Base-by-base conservation (phyloP, 2,329 filamentous ascomycete species). In the Beauveria brongniartii region DNA sequence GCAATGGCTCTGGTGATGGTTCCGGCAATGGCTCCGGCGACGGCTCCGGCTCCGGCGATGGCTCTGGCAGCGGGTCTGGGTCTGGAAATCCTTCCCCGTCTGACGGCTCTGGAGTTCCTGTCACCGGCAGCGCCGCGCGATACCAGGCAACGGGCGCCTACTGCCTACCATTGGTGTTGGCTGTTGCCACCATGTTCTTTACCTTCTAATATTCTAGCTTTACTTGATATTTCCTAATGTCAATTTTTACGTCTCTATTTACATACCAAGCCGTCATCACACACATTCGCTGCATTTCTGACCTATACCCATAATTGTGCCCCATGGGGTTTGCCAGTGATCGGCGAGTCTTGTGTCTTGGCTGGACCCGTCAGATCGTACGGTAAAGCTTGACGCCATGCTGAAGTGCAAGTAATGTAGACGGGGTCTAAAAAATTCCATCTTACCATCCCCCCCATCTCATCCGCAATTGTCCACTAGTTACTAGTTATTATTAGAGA, bases 121-220 rank as follows among this genome's bases (percentile, higher is more conserved):
- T 53, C 41, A 60, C 48, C 3, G 57, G 50, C 41, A 54, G 28
- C 28, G 57, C 57, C 3, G n/a, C 57, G 18, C 34, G 30, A 28
- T 28, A 24, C 10, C 57, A 60, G 46, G 7, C 56, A 40, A 43
- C 30, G 22, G 26, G 20, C 10, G n/a, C 40, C 7, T 54, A 48
- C 41, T 47, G 41, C 6, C 28, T 60, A 16, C 57, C 48, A n/a
- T 2, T 60, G 26, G 41, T 26, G 20, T 41, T 51, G 28, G 57
- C 57, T 40, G 20, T 60, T 5, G 41, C 57, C 14, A 28, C 57
- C 6, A 16, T 60, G 8, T 60, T 54, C 57, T 47, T 53, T n/a
- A 46, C 50, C 34, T n/a, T 60, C 5, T 60, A 60, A 53, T 28
- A 20, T 20, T 10, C 8, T 24, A 26, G 14, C 20, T 40, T 6